phyloP scores from a whole-genome alignment of 345 rosid genomes.

The Eucalyptus erythrocorys region DNA sequence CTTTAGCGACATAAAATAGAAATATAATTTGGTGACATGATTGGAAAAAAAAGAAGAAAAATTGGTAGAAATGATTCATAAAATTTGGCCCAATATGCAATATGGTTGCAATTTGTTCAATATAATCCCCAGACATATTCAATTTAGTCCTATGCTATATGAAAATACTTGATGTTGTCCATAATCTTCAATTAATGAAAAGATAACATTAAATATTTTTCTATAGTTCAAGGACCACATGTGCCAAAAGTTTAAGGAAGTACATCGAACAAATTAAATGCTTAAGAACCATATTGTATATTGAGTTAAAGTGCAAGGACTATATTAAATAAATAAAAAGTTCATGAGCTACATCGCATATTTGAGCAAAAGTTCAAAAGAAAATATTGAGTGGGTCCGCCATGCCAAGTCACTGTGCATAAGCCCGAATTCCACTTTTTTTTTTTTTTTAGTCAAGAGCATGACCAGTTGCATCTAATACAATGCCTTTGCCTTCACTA shows the following conservation, averaged over 20 bases:
- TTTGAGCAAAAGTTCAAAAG: no score
- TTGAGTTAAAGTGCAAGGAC: accelerated
- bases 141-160: no score
- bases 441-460: no score
- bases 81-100: accelerated
- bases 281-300: accelerated
- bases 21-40: background rate
- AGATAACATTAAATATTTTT: no score
- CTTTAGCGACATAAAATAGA: background rate
- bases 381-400: no score
- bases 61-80: no score
- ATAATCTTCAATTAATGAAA: no score
- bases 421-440: no score
- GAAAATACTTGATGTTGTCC: no score
- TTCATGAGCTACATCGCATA: accelerated
- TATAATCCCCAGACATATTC: accelerated
- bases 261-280: background rate
- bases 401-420: accelerated
- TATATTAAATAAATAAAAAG: accelerated
- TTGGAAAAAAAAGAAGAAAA: background rate
- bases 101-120: no score
- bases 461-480: no score
- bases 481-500: accelerated
- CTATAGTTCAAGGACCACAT: no score
- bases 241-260: background rate